phyloP scores from a whole-genome alignment of 306 rosid genomes.

The Prunus dulcis region DNA sequence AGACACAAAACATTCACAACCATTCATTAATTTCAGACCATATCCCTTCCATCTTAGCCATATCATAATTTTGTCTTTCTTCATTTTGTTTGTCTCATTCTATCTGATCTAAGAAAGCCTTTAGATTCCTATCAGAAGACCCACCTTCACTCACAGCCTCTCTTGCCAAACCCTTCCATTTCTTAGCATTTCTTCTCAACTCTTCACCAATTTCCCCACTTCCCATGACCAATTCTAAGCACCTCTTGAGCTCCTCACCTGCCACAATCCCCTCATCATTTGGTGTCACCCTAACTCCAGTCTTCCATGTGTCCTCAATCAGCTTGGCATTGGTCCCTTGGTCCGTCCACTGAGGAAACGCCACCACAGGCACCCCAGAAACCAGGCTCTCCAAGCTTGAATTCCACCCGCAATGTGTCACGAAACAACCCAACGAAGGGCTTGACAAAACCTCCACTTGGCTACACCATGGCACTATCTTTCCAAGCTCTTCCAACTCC shows the following conservation, averaged over 20 bases:
- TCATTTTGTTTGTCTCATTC: not conserved
- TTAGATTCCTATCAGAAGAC: slow-evolving; percentile 23
- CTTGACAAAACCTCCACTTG: slow-evolving; percentile 29
- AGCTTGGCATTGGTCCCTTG: slow-evolving; percentile 35
- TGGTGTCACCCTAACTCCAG: slow-evolving; percentile 23
- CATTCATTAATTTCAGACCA: too few species aligned
- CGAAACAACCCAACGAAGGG: slow-evolving; percentile 27
- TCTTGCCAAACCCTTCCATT: slow-evolving; percentile 32
- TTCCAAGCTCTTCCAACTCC: slow-evolving; percentile 26
- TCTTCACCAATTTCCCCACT: slow-evolving; percentile 17
- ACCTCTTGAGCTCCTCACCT: slow-evolving; percentile 26
- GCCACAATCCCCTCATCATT: slow-evolving; percentile 19
- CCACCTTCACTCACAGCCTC: slow-evolving; percentile 33
- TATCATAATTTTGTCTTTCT: too few species aligned
- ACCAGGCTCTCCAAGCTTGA: slow-evolving; percentile 32
- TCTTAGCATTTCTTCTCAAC: slow-evolving; percentile 18
- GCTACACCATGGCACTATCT: slow-evolving; percentile 32
- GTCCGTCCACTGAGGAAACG: slow-evolving; percentile 24
- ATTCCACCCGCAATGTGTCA: slow-evolving; percentile 44
- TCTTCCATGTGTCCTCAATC: slow-evolving; percentile 34
- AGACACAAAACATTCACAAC: too few species aligned
- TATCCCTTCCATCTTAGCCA: too few species aligned
- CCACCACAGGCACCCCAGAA: slow-evolving; percentile 29
- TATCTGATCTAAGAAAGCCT: slow-evolving; percentile 24
- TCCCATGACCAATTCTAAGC: slow-evolving; percentile 33